Evolutionary conservation across 2,329 filamentous ascomycete genomes (phyloP), one percentile per base, ranked within the genome.

Genomic region (Phoma sp.): DNA sequence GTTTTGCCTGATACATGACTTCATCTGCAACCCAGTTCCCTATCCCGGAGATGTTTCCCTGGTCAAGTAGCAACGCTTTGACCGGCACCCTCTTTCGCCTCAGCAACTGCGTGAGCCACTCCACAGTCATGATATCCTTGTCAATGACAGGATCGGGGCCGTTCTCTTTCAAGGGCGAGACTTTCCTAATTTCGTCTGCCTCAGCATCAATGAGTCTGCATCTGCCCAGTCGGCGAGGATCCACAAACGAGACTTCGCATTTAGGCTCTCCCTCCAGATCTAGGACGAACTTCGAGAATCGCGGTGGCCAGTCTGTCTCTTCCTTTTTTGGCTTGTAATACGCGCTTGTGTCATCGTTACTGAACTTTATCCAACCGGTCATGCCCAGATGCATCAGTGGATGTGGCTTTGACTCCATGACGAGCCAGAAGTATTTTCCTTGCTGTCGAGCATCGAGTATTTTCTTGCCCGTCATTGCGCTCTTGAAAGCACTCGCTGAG

Each of bases 1-100:
- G 83, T 44, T 84, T 86, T 4, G 95, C 89, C 64, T 98, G 88
- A 68, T 93, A 99, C 46, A 99, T 79, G 6, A 96, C 88, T 73
- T 99, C 95, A 70, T 99, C 95, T 77, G 89, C 92, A 48, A 99
- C 93, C 93, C 93, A 99, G 70, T 98, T 98, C 0, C 95, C 95
- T 58, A 99, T 90, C 7, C 95, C 95, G 67, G 90, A 95, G 57
- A 98, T 89, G 71, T 89, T 89, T 14, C 86, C 83, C 75, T 99
- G 95, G 70, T 98, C 91, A 3, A 98, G 81, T 10, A 99, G 79
- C 18, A 97, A 80, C 0, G 92, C 90, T 73, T 98, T 98, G 60
- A 98, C 84, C 0, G 93, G 93, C 0, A 97, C 90, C 65, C 86
- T 90, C 49, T 93, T 92, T 52, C 82, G 85, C 44, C 77, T 80